These are phyloP conservation scores for Megacollybia marginata DNA, from an alignment of 768 basidiomycete species.

Conservation along the genomic window DNA sequence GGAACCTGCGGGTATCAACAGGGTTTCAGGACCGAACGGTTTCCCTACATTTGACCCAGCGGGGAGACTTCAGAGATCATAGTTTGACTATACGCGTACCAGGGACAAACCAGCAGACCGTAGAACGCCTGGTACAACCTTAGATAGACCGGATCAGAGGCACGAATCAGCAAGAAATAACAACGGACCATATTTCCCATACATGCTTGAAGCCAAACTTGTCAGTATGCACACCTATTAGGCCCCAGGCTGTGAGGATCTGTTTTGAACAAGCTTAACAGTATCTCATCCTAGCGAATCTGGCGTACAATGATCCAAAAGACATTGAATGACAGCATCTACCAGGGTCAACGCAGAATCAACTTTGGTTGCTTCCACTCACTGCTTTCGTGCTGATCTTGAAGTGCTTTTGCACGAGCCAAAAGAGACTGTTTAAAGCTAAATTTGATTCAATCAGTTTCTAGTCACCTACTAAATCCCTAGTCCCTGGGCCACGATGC, in stretches of 20 bases:
- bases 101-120: constrained; percentile 68
- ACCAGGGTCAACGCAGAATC: neutral
- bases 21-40: neutral
- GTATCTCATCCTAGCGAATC: neutral
- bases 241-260: constrained; percentile 67
- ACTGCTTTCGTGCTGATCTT: constrained; percentile 59
- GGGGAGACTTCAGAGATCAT: constrained; percentile 80
- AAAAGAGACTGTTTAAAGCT: constrained; percentile 41
- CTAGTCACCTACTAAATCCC: constrained; percentile 53
- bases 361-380: constrained; percentile 4
- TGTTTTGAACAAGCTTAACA: constrained; percentile 13
- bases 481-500: constrained; percentile 54
- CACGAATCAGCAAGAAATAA: neutral
- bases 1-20: constrained; percentile 34
- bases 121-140: constrained; percentile 69
- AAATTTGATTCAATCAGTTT: neutral
- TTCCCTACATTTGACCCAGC: constrained; percentile 55
- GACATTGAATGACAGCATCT: constrained; percentile 70
- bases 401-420: constrained; percentile 61
- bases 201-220: constrained; percentile 78
- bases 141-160: neutral
- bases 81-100: constrained; percentile 78
- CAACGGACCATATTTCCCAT: constrained; percentile 61
- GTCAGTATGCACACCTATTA: constrained; percentile 67
- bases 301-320: constrained; percentile 59